Base-by-base conservation (phyloP, 2,329 filamentous ascomycete species). In the Helotiales sp. region DNA sequence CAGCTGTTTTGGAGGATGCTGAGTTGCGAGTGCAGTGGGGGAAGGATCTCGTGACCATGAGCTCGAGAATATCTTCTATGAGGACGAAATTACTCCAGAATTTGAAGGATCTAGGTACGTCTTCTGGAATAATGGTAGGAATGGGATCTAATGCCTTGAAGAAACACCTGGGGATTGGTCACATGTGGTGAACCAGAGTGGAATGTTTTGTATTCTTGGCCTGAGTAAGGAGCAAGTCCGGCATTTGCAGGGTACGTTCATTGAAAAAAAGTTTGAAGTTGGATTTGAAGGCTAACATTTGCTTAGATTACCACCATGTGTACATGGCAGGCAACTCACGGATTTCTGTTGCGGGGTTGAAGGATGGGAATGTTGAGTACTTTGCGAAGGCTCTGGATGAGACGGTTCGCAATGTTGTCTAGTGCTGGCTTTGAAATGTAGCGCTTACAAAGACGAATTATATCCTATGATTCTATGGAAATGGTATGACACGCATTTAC, bases 301-400 rank as follows among this genome's bases (percentile, higher is more conserved):
- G 5, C 6, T 3, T 55, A 74, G 72, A 68, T 2, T 57, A 68
- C 27, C 66, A 71, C 34, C 71, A 75, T 30, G 71, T 76, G 12
- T 75, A 74, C 62, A 76, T 76, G 73, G 72, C 73, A 5, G 66
- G 69, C 34, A 75, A 67, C 1, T 75, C 72, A 1, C 65, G 74
- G 8, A 75, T 76, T 24, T 75, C 73, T 0, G 67, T 76, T n/a
- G 73, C 74, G 0, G 74, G 74, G 0, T 57, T 76, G 5, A 76
- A 75, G 24, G 68, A 74, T 0, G 54, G 63, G 2, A 76, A 76
- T 22, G 69, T 76, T 6, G 24, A 62, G 36, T 68, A 72, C 46
- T 67, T 72, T 54, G 70, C 70, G 12, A 65, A 55, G 48, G 64
- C 68, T 47, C 54, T 66, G 40, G 55, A 64, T 33, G 22, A 57